Conservation (phyloP, 176 grass and related monocot genomes). For the Zea mays region Zm-B73-REFERENCE-NAM-5.0 NC_050096.1:186881501-186882000, state of each 20-base stretch:
- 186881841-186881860: too few species aligned
- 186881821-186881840: too few species aligned
- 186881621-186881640: not conserved
- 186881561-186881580: constrained; percentile 91
- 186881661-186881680: not conserved
- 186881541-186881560: constrained; percentile 96
- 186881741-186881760: not conserved
- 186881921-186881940: too few species aligned
- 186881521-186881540: constrained; percentile 86
- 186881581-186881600: constrained; percentile 90
- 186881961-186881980: not conserved
- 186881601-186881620: constrained; percentile 44
- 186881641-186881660: constrained; percentile 10
- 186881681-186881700: not conserved
- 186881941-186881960: not conserved
- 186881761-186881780: too few species aligned
- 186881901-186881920: too few species aligned
- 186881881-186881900: too few species aligned
- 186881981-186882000: not conserved
- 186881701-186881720: constrained; percentile 13
- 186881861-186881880: too few species aligned
- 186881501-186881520: constrained; percentile 81
- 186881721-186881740: not conserved
- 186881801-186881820: too few species aligned
- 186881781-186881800: too few species aligned